A percentile compares a stretch with the other conserved stretches of the same genome.
phyloP scores from a whole-genome alignment of 1,284 basidiomycete genomes.

The Coniferiporia sulphurascens region DNA sequence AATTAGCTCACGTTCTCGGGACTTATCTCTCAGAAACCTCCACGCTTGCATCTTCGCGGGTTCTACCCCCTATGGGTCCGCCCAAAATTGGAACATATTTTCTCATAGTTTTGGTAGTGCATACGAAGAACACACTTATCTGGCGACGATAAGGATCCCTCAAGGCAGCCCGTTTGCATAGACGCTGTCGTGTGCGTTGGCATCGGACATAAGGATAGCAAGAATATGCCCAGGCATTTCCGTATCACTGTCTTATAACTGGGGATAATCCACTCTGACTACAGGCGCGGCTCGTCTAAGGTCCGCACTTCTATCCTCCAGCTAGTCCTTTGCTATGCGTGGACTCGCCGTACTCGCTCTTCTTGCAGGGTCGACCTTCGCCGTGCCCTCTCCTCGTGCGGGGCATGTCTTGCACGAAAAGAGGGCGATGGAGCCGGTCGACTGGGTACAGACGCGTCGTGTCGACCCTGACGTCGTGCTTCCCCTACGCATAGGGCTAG shows the following conservation, averaged over 20 bases:
- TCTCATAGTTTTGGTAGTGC: background rate
- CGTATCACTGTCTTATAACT: background rate
- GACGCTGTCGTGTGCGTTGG: background rate
- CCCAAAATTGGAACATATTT: background rate
- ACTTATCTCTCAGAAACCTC: background rate
- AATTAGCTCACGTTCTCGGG: background rate
- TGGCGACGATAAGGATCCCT: background rate
- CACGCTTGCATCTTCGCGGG: background rate
- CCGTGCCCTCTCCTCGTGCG: slow-evolving; percentile 9
- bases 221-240: background rate
- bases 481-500: slow-evolving; percentile 16
- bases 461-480: slow-evolving; percentile 10
- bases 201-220: background rate
- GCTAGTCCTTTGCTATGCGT: background rate
- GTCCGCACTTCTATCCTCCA: background rate
- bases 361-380: background rate
- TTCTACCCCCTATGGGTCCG: background rate
- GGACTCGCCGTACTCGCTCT: background rate
- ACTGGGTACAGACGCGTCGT: slow-evolving; percentile 13
- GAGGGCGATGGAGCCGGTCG: slow-evolving; percentile 11
- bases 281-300: background rate
- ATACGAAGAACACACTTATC: background rate
- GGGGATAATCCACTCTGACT: background rate
- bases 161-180: background rate
- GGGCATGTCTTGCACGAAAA: slow-evolving; percentile 15